A percentile compares a stretch with the other conserved stretches of the same genome.
Conservation (phyloP, 139 green algal genomes). For the Chlamydomonas sp. region DNA sequence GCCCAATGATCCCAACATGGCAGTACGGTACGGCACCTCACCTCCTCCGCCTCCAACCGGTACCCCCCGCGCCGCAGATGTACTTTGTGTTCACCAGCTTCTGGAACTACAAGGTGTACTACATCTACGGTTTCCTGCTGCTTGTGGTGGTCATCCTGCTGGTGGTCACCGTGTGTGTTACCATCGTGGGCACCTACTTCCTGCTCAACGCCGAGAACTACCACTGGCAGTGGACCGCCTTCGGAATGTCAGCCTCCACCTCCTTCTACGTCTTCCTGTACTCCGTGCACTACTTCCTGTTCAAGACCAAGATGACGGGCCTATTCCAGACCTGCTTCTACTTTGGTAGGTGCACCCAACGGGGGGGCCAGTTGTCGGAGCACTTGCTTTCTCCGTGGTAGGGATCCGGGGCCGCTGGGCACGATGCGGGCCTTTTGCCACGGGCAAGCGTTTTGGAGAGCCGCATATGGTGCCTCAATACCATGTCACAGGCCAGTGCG, state of each 20-base stretch:
- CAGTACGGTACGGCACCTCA: too few relatives aligned
- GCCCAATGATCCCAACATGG: too few relatives aligned
- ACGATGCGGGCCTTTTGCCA: not conserved
- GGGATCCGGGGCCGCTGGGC: too few relatives aligned
- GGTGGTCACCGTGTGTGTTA: conserved; percentile 91
- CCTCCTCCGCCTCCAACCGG: too few relatives aligned
- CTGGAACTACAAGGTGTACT: conserved; percentile 99
- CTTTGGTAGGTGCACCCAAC: conserved; percentile 73
- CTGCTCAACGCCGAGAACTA: conserved; percentile 99
- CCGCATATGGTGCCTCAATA: too few relatives aligned
- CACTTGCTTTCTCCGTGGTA: too few relatives aligned
- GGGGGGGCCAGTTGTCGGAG: not conserved
- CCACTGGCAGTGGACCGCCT: conserved; percentile 95
- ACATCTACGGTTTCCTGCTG: conserved; percentile 98
- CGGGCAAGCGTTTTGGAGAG: not conserved
- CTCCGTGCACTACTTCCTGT: conserved; percentile 90
- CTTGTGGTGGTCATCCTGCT: conserved; percentile 96
- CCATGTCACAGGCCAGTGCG: too few relatives aligned
- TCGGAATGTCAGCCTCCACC: conserved; percentile 85
- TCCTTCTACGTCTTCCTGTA: conserved; percentile 95
- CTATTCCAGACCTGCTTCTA: conserved; percentile 98
- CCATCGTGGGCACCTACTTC: conserved; percentile 97
- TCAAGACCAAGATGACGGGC: conserved; percentile 98
- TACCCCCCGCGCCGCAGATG: conserved; percentile 59
- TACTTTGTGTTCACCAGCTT: conserved; percentile 98